phyloP scores from a whole-genome alignment of 768 basidiomycete species.

The Suillus clintonianus region DNA sequence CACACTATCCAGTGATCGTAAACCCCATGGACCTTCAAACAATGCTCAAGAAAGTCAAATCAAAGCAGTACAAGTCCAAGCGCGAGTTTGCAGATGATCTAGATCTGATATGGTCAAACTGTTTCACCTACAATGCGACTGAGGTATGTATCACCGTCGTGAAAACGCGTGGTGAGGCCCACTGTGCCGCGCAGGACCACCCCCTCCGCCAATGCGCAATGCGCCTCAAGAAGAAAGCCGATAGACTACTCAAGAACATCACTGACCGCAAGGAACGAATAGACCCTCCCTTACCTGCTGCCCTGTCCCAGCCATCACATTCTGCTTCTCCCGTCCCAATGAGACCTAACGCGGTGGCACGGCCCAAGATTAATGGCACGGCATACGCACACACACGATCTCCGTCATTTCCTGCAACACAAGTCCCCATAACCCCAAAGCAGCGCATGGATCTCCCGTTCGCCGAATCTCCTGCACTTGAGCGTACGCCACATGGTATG shows the following conservation, averaged over 20 bases:
- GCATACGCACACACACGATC: conserved; percentile 40
- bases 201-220: conserved; percentile 82
- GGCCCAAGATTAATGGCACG: conserved; percentile 47
- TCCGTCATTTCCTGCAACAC: conserved; percentile 35
- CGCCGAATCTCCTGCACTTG: conserved; percentile 64
- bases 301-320: conserved; percentile 33
- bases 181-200: conserved; percentile 60
- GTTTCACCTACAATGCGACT: conserved; percentile 87
- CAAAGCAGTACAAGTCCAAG: conserved; percentile 90
- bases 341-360: conserved; percentile 37
- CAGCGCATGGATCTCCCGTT: conserved; percentile 50
- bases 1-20: conserved; percentile 67
- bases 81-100: conserved; percentile 92
- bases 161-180: not conserved
- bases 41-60: conserved; percentile 92
- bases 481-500: conserved; percentile 79
- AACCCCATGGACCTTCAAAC: conserved; percentile 96
- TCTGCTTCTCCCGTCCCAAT: conserved; percentile 17
- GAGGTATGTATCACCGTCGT: conserved; percentile 60
- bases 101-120: conserved; percentile 96
- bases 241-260: conserved; percentile 83
- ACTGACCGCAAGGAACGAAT: conserved; percentile 84
- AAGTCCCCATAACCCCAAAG: conserved; percentile 17
- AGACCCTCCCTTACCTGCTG: conserved; percentile 65
- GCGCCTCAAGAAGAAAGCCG: conserved; percentile 81